These are phyloP conservation scores for Fusarium agapanthi DNA, from an alignment of 2,329 filamentous ascomycete genomes.

Conservation along the genomic window DNA sequence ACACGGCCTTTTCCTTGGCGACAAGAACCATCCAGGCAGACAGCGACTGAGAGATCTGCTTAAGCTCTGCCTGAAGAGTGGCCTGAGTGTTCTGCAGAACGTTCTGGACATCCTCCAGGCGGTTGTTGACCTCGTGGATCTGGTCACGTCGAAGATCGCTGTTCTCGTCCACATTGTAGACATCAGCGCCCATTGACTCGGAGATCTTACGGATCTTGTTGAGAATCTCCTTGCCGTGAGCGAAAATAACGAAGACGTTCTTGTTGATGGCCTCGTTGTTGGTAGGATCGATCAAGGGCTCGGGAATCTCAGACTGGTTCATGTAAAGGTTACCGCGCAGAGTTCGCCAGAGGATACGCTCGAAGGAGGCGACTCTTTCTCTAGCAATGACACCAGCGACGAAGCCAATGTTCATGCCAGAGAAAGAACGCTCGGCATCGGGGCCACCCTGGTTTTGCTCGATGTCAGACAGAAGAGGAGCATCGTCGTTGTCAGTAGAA, in stretches of 20 bases:
- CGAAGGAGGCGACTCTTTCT: slow-evolving; percentile 92
- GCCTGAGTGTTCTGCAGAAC: slow-evolving; percentile 95
- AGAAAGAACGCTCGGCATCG: slow-evolving; percentile 86
- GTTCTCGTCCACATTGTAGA: slow-evolving; percentile 98
- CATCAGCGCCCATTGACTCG: slow-evolving; percentile 92
- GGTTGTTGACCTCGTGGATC: slow-evolving; percentile 95
- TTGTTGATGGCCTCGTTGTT: slow-evolving; percentile 94
- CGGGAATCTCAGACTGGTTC: slow-evolving; percentile 99
- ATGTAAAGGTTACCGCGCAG: slow-evolving; percentile 98
- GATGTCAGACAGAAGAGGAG: slow-evolving; percentile 89
- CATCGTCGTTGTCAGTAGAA: slow-evolving; percentile 89
- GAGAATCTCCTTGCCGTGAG: slow-evolving; percentile 97
- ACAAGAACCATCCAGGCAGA: slow-evolving; percentile 98
- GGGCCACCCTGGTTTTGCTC: slow-evolving; percentile 78
- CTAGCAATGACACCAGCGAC: slow-evolving; percentile 95
- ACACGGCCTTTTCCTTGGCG: slow-evolving; percentile 98
- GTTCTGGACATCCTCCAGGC: slow-evolving; percentile 88
- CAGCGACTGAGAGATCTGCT: slow-evolving; percentile 90
- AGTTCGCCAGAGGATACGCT: slow-evolving; percentile 96
- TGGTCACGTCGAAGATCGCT: slow-evolving; percentile 94
- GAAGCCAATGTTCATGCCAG: slow-evolving; percentile 98
- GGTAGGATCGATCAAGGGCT: slow-evolving; percentile 88
- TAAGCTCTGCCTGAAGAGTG: slow-evolving; percentile 90
- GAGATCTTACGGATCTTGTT: slow-evolving; percentile 99
- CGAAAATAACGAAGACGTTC: slow-evolving; percentile 99